Conservation (phyloP, 768 basidiomycete genomes). For the Lentinula raphanica region DNA sequence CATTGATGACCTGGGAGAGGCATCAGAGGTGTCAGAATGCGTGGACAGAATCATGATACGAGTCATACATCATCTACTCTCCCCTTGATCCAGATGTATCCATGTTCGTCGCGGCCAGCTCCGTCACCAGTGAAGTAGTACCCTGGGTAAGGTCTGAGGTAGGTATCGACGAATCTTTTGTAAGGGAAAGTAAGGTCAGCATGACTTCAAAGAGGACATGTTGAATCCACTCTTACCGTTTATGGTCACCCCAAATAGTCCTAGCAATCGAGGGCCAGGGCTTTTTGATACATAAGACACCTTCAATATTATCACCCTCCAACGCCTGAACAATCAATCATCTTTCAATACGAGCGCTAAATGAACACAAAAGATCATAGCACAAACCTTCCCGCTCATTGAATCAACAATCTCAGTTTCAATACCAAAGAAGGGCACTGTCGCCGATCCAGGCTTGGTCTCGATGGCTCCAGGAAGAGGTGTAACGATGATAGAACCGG, state of each 20-base stretch:
- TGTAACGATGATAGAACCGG: conserved; percentile 91
- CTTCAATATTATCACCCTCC: conserved; percentile 80
- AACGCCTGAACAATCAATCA: conserved; percentile 23
- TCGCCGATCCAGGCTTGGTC: conserved; percentile 95
- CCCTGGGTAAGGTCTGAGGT: conserved; percentile 78
- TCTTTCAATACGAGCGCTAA: neutral
- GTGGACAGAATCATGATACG: conserved; percentile 6
- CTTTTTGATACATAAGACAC: conserved; percentile 77
- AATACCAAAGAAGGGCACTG: conserved; percentile 97
- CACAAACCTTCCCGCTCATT: conserved; percentile 58
- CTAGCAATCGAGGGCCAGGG: conserved; percentile 97
- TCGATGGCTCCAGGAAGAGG: conserved; percentile 95
- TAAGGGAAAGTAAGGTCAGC: neutral
- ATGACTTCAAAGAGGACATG: conserved; percentile 35
- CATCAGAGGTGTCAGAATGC: neutral
- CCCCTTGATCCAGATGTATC: conserved; percentile 99
- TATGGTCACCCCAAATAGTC: conserved; percentile 88
- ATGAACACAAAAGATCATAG: neutral
- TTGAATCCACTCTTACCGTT: conserved; percentile 56
- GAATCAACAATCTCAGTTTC: conserved; percentile 86
- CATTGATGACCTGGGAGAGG: conserved; percentile 95
- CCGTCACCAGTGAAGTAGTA: conserved; percentile 98
- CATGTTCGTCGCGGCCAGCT: conserved; percentile 88
- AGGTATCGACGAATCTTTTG: conserved; percentile 38
- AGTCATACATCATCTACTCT: conserved; percentile 76